Evolutionary conservation across 805 yeast species (phyloP).

Genomic region (Starmerella davenportii): DNA sequence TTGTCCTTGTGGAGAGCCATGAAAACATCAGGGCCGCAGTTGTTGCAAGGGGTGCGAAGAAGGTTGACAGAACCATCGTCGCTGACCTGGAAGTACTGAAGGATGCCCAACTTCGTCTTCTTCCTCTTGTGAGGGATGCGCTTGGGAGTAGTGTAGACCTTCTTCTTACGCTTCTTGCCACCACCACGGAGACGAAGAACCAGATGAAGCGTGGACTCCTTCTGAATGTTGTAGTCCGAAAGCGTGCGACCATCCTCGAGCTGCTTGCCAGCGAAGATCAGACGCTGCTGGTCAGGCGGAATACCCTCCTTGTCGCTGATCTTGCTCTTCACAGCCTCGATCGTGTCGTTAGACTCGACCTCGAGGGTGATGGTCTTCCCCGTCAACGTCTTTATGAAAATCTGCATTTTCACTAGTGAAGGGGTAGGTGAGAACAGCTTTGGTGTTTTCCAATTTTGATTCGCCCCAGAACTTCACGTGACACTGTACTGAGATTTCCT

Average conservation of each 20-base stretch:
- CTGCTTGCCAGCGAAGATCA: constrained; percentile 95
- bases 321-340: constrained; percentile 91
- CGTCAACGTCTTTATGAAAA: constrained; percentile 97
- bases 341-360: constrained; percentile 94
- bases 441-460: no score
- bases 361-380: constrained; percentile 97
- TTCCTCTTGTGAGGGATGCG: constrained; percentile 99
- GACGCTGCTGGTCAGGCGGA: constrained; percentile 95
- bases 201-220: constrained; percentile 90
- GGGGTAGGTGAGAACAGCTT: constrained; percentile 17
- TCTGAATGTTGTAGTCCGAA: constrained; percentile 95
- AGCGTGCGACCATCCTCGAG: constrained; percentile 85
- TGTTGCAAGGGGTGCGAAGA: constrained; percentile 95
- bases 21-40: constrained; percentile 98
- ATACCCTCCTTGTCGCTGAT: constrained; percentile 96
- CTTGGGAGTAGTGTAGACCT: constrained; percentile 99
- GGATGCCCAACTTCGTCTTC: constrained; percentile 97
- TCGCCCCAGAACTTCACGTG: no score
- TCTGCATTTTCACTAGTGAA: constrained; percentile 28
- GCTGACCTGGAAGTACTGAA: constrained; percentile 98
- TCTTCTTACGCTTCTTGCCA: constrained; percentile 99
- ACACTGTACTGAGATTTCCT: no score
- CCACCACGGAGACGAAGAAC: constrained; percentile 98
- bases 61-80: constrained; percentile 96
- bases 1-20: constrained; percentile 79